Percentiles rank a stretch among this genome's conserved stretches.
phyloP scores from a whole-genome alignment of 2,329 filamentous ascomycete species.

The Berkeleyomyces basicola region DNA sequence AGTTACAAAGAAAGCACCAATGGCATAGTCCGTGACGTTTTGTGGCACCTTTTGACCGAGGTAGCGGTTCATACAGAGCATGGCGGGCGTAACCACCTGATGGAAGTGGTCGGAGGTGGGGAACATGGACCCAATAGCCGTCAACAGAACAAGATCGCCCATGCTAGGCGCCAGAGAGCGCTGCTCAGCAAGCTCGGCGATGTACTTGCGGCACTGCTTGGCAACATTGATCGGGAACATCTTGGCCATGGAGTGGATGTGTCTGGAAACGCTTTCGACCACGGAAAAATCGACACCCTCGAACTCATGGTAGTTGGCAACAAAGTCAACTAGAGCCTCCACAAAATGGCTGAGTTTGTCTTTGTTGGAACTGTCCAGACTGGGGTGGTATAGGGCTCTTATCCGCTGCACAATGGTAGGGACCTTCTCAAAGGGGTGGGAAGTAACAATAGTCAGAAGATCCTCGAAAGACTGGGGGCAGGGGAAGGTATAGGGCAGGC shows the following conservation, averaged over 20 bases:
- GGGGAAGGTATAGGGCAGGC: constrained; percentile 66
- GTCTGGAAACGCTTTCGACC: constrained; percentile 67
- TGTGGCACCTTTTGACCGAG: constrained; percentile 61
- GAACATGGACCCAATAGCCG: constrained; percentile 69
- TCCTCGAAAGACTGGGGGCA: constrained; percentile 69
- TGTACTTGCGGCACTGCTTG: constrained; percentile 57
- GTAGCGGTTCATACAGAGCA: constrained; percentile 69
- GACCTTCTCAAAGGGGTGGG: constrained; percentile 46
- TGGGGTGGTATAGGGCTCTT: constrained; percentile 79
- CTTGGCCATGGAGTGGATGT: constrained; percentile 84
- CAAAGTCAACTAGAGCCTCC: constrained; percentile 45
- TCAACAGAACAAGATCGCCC: constrained; percentile 69
- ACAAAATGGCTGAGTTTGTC: constrained; percentile 57
- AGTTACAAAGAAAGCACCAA: constrained; percentile 63
- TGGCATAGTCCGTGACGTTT: constrained; percentile 47
- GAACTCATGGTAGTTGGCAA: constrained; percentile 29
- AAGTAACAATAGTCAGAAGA: constrained; percentile 48
- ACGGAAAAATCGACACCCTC: constrained; percentile 40
- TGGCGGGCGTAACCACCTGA: constrained; percentile 78
- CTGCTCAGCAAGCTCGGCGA: constrained; percentile 36
- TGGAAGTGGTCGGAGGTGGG: constrained; percentile 97
- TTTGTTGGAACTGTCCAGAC: constrained; percentile 73
- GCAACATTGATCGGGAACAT: constrained; percentile 66
- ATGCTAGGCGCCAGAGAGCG: constrained; percentile 30
- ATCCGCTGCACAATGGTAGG: constrained; percentile 77